Evolutionary conservation across 768 basidiomycete genomes (phyloP), one percentile per base, ranked within the genome.

Genomic region (Mycena venus): DNA sequence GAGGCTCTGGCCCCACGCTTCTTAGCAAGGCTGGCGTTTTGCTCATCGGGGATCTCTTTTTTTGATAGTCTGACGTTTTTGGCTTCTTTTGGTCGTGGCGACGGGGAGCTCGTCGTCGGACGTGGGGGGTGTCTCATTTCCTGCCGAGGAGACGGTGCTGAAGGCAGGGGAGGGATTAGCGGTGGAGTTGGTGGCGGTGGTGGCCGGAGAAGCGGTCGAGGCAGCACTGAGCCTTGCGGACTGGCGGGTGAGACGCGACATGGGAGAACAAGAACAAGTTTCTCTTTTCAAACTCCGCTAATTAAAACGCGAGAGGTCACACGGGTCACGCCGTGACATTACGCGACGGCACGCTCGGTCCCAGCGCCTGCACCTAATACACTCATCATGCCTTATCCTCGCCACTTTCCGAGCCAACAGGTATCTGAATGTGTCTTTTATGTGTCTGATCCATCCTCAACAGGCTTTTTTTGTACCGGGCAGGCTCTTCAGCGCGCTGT

Each of bases 131-230:
- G 75, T 79, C 51, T 77, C 73, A 51, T 72, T 47, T 47, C 32
- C 73, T 9, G 51, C 65, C 17, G 76, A 77, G 21, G 76, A 74
- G n/a, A 73, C 59, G 25, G 74, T 71, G 53, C 77, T 78, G 49
- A 79, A 75, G 4, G 70, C 59, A 17, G 79, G 77, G 14, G 79
- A 79, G 11, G 73, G 69, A 29, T 76, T 79, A 5, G 74, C 68
- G 6, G 79, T 72, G 10, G 77, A 74, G 51, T 72, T 76, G 14
- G 77, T 75, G 0, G 74, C n/a, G 0, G 79, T 76, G 7, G 75
- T 60, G 3, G 72, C 65, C 1, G 78, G 68, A 5, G 78, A 77
- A 10, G 58, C 40, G 32, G n/a, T n/a, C n/a, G n/a, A n/a, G n/a
- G 12, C 38, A 17, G 72, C 38, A 25, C 36, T 68, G 17, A 70